phyloP scores from a whole-genome alignment of 257 asterid genomes.

The Echites panduratus region DNA sequence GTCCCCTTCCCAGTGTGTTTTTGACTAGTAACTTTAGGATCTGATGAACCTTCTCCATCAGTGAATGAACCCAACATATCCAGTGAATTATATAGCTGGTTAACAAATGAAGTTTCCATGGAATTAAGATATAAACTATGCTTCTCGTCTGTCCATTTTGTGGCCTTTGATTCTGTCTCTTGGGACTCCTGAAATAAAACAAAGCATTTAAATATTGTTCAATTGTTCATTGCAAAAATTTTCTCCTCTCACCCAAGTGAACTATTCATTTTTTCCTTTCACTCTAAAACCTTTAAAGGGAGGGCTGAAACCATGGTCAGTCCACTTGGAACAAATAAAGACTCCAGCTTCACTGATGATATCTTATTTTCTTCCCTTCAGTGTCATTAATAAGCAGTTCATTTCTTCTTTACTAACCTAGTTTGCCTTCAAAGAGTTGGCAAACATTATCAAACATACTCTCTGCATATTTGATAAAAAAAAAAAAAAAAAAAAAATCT shows the following conservation, averaged over 20 bases:
- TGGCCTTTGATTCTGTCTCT: slow-evolving; percentile 24
- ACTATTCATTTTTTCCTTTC: neutral
- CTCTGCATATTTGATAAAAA: neutral
- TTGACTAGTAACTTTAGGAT: slow-evolving; percentile 28
- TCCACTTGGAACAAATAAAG: neutral
- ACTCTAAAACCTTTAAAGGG: neutral
- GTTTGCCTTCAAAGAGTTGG: neutral
- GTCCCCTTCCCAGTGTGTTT: slow-evolving; percentile 28
- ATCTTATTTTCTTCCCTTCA: neutral
- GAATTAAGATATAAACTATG: slow-evolving; percentile 60
- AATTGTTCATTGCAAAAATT: neutral
- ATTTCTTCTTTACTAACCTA: neutral
- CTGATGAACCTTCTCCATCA: slow-evolving; percentile 19
- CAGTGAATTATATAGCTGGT: slow-evolving; percentile 48
- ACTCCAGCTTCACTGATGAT: neutral
- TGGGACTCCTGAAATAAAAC: slow-evolving; percentile 25
- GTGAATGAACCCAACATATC: slow-evolving; percentile 33
- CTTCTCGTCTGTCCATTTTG: slow-evolving; percentile 64
- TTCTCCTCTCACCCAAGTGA: neutral
- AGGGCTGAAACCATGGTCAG: neutral
- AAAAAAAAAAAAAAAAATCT: neutral
- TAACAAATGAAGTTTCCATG: slow-evolving; percentile 65
- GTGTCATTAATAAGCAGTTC: neutral
- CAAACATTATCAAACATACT: neutral
- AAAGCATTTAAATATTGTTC: slow-evolving; percentile 11